Percentiles rank a stretch among this genome's conserved stretches.
Evolutionary conservation across 768 basidiomycete species (phyloP).

Genomic region (Psilocybe tampanensis): DNA sequence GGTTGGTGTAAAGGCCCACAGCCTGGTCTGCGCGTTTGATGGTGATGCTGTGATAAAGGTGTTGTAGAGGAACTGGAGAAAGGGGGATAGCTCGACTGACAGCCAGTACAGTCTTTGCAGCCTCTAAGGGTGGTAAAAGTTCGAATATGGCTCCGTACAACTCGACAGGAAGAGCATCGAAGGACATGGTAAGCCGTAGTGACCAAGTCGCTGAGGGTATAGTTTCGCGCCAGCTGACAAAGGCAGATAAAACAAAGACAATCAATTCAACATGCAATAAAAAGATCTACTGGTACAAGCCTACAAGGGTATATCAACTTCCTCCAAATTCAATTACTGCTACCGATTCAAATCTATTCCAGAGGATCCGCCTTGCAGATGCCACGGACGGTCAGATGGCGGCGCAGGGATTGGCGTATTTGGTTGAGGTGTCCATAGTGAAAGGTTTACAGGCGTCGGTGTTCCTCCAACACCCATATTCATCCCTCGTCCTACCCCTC

Average conservation of each 20-base stretch:
- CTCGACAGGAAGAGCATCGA: conserved; percentile 59
- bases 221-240: not conserved
- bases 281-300: not conserved
- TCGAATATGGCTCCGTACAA: conserved; percentile 62
- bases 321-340: conserved; percentile 3
- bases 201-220: not conserved
- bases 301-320: not conserved
- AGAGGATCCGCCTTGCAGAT: conserved; percentile 22
- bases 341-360: conserved; percentile 23
- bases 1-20: conserved; percentile 55
- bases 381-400: conserved; percentile 49
- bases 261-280: not conserved
- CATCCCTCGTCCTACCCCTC: conserved; percentile 28
- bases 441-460: conserved; percentile 30
- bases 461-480: conserved; percentile 28
- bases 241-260: not conserved
- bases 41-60: conserved; percentile 61
- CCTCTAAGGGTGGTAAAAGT: conserved; percentile 45
- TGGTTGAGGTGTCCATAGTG: conserved; percentile 40
- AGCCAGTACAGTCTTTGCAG: conserved; percentile 57
- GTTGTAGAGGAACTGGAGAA: conserved; percentile 54
- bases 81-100: conserved; percentile 66
- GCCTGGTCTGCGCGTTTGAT: conserved; percentile 55
- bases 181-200: conserved; percentile 25
- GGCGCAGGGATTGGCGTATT: conserved; percentile 38